Conservation (phyloP, 1,284 basidiomycete genomes). For the Neonothopanus nambi region DNA sequence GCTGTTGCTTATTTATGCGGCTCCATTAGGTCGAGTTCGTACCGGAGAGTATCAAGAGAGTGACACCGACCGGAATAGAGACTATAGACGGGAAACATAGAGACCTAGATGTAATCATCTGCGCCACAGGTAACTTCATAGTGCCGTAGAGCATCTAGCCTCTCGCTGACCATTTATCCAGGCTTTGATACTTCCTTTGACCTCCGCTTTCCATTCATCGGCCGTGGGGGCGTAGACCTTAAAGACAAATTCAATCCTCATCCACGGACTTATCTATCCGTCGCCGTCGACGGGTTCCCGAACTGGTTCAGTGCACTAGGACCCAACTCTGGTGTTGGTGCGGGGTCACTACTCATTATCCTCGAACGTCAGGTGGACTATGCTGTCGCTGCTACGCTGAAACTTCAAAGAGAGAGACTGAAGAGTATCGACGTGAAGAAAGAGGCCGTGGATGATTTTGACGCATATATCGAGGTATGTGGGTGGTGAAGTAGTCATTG, state of each 20-base stretch:
- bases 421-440: constrained; percentile 60
- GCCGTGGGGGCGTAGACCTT: constrained; percentile 47
- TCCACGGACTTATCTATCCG: constrained; percentile 53
- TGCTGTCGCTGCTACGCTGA: constrained; percentile 49
- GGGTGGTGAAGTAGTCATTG: not conserved
- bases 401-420: constrained; percentile 59
- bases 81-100: constrained; percentile 51
- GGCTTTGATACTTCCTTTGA: constrained; percentile 57
- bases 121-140: constrained; percentile 48
- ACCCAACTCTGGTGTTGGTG: constrained; percentile 54
- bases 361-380: constrained; percentile 60
- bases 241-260: constrained; percentile 52
- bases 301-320: constrained; percentile 60
- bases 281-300: constrained; percentile 60
- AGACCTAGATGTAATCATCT: constrained; percentile 59
- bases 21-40: constrained; percentile 54
- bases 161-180: constrained; percentile 14
- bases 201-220: constrained; percentile 52
- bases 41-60: constrained; percentile 45
- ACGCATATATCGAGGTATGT: constrained; percentile 50
- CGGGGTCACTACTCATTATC: constrained; percentile 51
- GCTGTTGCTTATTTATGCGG: too few relatives aligned
- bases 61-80: constrained; percentile 57
- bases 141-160: not conserved
- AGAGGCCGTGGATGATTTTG: constrained; percentile 60